Evolutionary conservation across 1,139 yeast genomes (phyloP), one percentile per base, ranked within the genome.

Genomic region (Nakaseomyces delphensis): DNA sequence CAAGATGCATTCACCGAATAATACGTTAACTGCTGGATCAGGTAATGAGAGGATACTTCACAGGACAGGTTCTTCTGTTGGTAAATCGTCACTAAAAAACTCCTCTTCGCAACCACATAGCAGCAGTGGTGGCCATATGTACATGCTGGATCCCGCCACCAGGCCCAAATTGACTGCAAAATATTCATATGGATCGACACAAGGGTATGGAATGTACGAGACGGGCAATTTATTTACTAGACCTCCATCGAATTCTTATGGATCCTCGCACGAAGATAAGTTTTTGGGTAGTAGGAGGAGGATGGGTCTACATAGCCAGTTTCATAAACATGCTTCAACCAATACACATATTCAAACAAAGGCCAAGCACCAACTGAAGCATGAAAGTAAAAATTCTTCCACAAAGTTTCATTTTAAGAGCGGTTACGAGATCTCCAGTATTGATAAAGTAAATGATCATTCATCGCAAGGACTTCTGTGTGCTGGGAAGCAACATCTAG

Each of bases 401-500:
- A 33, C 27, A n/a, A 33, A 33, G 27, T 33, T 33, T 13, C 37
- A 36, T 16, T 24, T 15, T 10, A 45, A 48, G 21, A 47, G 49
- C 5, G 43, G 48, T 15, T 52, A 51, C 38, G 64, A 60, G 36
- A 43, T 60, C 11, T 48, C 64, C 1, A 60, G 64, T 47, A 53
- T 60, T 9, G 62, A 58, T 41, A 57, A 54, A 42, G 50, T 60
- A 18, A 57, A 60, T 41, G 62, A 56, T 36, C 54, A 58, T 1
- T 43, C 40, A 4, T 42, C 44, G 10, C 49, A 50, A 38, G 49
- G 51, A 7, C 40, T 60, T 11, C 48, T 60, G 7, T 54, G 60
- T 42, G 63, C 64, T 2, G 64, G 64, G 11, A 60, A 59, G 40
- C 51, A 54, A 5, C 63, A 59, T 43, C 39, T 60, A 7, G 63